Base-by-base conservation (phyloP, 1,284 basidiomycete species). In the Boletus albobrunnescens region DNA sequence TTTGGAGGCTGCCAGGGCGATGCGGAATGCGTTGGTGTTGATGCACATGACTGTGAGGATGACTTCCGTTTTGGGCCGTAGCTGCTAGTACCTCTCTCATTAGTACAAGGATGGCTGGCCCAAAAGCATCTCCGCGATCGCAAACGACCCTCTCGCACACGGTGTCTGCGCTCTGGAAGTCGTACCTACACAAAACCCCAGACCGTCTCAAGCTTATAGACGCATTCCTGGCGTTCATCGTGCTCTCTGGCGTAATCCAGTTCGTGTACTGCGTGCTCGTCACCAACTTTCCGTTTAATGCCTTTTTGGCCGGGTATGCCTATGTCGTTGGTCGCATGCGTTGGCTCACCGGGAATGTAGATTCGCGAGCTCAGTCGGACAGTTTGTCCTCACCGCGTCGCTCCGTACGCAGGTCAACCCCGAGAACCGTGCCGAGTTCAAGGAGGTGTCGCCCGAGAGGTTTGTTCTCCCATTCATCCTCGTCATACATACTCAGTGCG, bases 201-300 rank as follows among this genome's bases (percentile, higher is more conserved):
- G 74, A 87, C 53, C 79, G 91, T 23, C 82, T 98, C 59, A 96
- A 97, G 74, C 83, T 96, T 67, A 83, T 98, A 67, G 95, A 99
- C 73, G 76, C 82, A 11, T 97, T 97, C 75, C 76, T 98, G 54
- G 73, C 91, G 51, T 97, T 97, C 76, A 80, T 97, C 61, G 85
- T 98, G 73, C 74, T 96, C 36, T 88, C 91, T 2, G 96, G 95
- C 56, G 77, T 96, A 53, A 68, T 85, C 33, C 94, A 97, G 67
- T 97, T 99, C 69, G 71, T 81, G 14, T 98, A 99, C 73, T 93
- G 95, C 69, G 69, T 96, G 27, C 75, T 93, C 54, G 76, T 99
- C 55, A 93, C 94, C 47, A 89, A 87, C 71, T 99, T 87, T 69
- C 95, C 95, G 13, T 98, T 96, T 78, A 97, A 98, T 61, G 92